Evolutionary conservation across 2,329 filamentous ascomycete species (phyloP).

Genomic region (Eutypella sp.): DNA sequence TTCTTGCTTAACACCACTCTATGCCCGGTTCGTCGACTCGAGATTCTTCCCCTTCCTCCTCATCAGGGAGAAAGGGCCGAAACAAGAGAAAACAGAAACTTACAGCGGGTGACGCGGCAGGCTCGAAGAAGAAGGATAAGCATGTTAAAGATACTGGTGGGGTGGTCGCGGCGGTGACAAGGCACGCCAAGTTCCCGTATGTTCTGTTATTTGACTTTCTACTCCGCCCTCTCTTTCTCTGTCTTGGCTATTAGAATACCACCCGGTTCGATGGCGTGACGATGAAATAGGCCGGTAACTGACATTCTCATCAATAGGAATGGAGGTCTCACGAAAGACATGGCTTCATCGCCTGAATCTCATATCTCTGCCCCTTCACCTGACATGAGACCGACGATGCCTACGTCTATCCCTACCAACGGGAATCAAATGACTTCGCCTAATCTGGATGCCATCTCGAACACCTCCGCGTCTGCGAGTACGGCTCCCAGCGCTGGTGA

Average conservation of each 20-base stretch:
- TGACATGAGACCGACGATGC: conserved; percentile 24
- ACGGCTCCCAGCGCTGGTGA: conserved; percentile 29
- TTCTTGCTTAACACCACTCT: conserved; percentile 23
- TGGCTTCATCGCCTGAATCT: conserved; percentile 19
- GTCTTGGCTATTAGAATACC: background rate
- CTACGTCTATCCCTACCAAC: conserved; percentile 25
- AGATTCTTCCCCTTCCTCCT: conserved; percentile 25
- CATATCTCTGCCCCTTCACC: conserved; percentile 23
- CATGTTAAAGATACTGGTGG: conserved; percentile 31
- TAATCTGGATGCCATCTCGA: conserved; percentile 24
- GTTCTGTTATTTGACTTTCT: conserved; percentile 23
- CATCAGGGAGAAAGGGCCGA: conserved; percentile 20
- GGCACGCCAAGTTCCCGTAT: conserved; percentile 29
- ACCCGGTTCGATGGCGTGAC: background rate
- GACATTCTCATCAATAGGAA: conserved; percentile 11
- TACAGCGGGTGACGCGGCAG: conserved; percentile 24
- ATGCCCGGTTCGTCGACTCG: conserved; percentile 32
- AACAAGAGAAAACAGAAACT: conserved; percentile 26
- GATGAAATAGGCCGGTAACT: conserved; percentile 4
- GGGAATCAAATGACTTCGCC: conserved; percentile 22
- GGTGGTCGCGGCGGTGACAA: conserved; percentile 31
- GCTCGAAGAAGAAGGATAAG: conserved; percentile 31
- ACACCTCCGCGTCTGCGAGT: conserved; percentile 26
- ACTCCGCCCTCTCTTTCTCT: background rate
- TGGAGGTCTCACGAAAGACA: conserved; percentile 18